phyloP scores from a whole-genome alignment of 345 rosid genomes.

The Rhodamnia argentea region DNA sequence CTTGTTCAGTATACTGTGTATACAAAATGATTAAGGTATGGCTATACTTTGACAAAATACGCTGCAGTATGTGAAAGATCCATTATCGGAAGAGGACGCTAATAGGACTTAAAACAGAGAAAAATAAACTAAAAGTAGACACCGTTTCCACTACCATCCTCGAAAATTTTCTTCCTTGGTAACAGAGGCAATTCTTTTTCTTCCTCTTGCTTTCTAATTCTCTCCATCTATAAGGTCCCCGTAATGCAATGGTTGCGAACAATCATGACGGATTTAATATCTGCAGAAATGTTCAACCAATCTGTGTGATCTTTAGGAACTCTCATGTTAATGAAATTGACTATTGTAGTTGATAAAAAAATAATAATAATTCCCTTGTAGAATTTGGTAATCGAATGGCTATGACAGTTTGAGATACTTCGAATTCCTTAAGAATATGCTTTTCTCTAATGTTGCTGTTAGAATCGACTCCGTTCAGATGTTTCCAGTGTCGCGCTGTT shows the following conservation, averaged over 20 bases:
- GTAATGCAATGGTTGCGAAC: background rate
- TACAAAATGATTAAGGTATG: slow-evolving; percentile 96
- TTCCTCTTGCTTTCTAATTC: background rate
- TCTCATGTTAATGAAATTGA: background rate
- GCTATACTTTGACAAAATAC: background rate
- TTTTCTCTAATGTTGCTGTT: background rate
- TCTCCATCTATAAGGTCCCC: background rate
- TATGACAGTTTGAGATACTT: background rate
- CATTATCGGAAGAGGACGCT: background rate
- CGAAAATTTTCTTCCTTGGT: background rate
- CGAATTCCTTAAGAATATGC: background rate
- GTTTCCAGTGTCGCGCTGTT: background rate
- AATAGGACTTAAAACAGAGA: background rate
- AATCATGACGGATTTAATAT: background rate
- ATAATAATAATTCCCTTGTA: background rate
- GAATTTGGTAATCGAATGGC: background rate
- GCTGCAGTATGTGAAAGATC: background rate
- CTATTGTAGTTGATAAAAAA: background rate
- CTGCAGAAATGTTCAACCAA: background rate
- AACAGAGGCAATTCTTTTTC: background rate
- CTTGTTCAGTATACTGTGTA: slow-evolving; percentile 84
- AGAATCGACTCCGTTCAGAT: background rate
- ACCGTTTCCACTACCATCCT: background rate
- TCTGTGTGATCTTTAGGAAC: background rate
- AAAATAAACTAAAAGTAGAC: background rate